Percentiles rank a stretch among this genome's conserved stretches.
These are phyloP conservation scores for Scutellaria galericulata DNA, from an alignment of 257 asterid genomes.

Conservation along the genomic window DNA sequence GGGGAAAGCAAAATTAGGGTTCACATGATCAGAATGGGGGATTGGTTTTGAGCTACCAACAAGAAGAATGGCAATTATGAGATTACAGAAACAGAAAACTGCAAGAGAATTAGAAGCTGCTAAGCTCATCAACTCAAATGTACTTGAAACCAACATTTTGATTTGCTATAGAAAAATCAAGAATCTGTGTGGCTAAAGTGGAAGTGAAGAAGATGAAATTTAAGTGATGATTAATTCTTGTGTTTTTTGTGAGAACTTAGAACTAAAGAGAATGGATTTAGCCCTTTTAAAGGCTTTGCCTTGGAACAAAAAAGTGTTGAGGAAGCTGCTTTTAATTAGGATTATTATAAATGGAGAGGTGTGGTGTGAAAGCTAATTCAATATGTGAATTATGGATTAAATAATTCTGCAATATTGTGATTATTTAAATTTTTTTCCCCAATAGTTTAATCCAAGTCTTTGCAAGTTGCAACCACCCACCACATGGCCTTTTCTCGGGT, in stretches of 20 bases:
- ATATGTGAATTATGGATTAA: not conserved
- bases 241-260: not conserved
- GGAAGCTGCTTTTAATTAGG: conserved; percentile 30
- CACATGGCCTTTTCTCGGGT: no score
- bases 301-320: conserved; percentile 32
- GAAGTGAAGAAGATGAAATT: not conserved
- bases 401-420: not conserved
- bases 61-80: conserved; percentile 59
- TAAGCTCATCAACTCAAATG: conserved; percentile 49
- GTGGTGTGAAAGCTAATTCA: conserved; percentile 45
- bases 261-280: no score
- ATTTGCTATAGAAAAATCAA: no score
- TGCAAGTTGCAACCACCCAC: no score
- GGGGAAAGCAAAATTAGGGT: no score
- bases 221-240: conserved; percentile 1
- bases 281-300: conserved; percentile 35
- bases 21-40: not conserved
- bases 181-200: no score
- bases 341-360: conserved; percentile 19
- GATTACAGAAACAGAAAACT: conserved; percentile 71
- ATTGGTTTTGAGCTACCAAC: conserved; percentile 43
- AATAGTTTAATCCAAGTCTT: conserved; percentile 31
- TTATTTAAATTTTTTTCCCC: not conserved
- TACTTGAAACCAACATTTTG: conserved; percentile 31
- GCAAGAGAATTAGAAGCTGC: conserved; percentile 64